Evolutionary conservation across 2,329 filamentous ascomycete species (phyloP).

Genomic region (Stachybotrys elegans): DNA sequence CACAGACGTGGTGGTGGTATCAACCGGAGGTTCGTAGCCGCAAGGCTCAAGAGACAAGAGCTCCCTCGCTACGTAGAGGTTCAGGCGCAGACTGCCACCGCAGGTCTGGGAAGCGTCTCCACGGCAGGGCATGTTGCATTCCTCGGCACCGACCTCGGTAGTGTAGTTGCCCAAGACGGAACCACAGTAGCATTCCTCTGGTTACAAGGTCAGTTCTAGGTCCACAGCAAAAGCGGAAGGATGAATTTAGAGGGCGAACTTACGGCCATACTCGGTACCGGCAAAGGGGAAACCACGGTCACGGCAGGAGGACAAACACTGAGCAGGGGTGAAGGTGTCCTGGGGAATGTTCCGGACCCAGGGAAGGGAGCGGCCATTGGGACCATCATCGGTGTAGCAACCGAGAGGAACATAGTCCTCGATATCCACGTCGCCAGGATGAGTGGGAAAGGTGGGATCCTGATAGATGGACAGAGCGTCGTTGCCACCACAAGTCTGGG

Average conservation of each 20-base stretch:
- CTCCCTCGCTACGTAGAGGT: conserved; percentile 42
- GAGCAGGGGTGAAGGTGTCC: conserved; percentile 33
- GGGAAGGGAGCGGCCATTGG: conserved; percentile 37
- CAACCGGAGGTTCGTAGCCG: conserved; percentile 22
- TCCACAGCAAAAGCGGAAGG: no score
- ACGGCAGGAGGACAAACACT: conserved; percentile 38
- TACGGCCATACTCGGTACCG: conserved; percentile 39
- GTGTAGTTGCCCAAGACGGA: conserved; percentile 47
- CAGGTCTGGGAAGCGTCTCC: conserved; percentile 40
- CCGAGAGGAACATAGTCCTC: conserved; percentile 55
- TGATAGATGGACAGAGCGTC: conserved; percentile 41
- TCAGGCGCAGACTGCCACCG: conserved; percentile 37
- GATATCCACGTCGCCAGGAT: conserved; percentile 35
- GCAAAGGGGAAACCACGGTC: conserved; percentile 42
- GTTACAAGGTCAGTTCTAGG: no score
- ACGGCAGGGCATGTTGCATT: conserved; percentile 48
- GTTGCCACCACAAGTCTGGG: conserved; percentile 41
- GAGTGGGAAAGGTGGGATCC: conserved; percentile 41
- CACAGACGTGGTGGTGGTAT: not conserved
- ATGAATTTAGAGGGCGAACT: not conserved
- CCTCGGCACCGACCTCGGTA: conserved; percentile 22
- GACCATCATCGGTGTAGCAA: conserved; percentile 49
- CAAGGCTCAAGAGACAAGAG: conserved; percentile 47
- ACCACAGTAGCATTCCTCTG: conserved; percentile 43
- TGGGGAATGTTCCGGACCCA: conserved; percentile 35